Base-by-base conservation (phyloP, 129 eudicot genomes). In the Oenanthe sinensis region DNA sequence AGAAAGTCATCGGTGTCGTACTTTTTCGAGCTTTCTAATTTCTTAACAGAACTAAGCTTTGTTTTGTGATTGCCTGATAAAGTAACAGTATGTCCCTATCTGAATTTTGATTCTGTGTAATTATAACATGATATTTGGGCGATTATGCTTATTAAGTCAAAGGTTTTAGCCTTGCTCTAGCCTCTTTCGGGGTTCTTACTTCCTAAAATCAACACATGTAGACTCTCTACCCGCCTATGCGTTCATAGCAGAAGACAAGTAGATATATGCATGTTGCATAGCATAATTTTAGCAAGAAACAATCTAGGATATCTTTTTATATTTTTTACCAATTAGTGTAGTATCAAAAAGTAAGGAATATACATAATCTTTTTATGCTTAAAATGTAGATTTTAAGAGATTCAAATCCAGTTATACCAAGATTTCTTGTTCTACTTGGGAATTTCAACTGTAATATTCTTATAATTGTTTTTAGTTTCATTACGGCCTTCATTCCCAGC, bases 401-500 rank as follows among this genome's bases (percentile, higher is more conserved):
- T 67, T 67, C 10, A 22, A 67, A 67, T 67, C 39, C 10, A 5
- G 72, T 67, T 67, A 30, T 30, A 33, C 72, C 37, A 13, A 4
- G 19, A 58, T 65, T 67, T 14, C 24, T 30, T 67, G 72, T 67
- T 67, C 71, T 30, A 33, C 71, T 12, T 28, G 42, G 1, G 42
- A 28, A n/a, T 8, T 58, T n/a, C 1, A n/a, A n/a, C 15, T 24
- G 33, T 9, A 58, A n/a, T 26, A n/a, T 2, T n/a, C 33, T 58
- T 8, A 2, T 60, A 8, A 28, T 6, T 28, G 17, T 65, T 1
- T 28, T 0, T 30, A 30, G 42, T 67, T 30, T 13, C 47, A 65
- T 67, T 75, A 15, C 77, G 54, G 83, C 47, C 75, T 65, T 79
- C 82, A 75, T 63, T 81, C 79, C 58, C 75, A 75, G 58, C 62